Evolutionary conservation across 129 eudicot species (phyloP).

Genomic region (Pseudognaphalium luteoalbum): DNA sequence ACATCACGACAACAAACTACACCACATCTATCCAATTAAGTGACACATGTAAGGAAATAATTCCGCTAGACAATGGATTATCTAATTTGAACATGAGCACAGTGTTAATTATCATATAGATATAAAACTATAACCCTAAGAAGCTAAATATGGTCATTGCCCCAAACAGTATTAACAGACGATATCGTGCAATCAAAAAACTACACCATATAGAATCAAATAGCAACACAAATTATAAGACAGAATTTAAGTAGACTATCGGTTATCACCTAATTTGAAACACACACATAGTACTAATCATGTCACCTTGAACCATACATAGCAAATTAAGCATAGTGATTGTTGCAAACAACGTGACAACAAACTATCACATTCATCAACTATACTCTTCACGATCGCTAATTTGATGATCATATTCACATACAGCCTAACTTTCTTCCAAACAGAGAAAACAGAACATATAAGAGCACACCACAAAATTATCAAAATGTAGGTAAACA

Average conservation of each 20-base stretch:
- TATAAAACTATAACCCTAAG: neutral
- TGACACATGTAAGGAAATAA: neutral
- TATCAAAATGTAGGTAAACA: neutral
- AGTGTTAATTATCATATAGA: neutral
- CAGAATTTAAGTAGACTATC: slow-evolving; percentile 6
- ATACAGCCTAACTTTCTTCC: neutral
- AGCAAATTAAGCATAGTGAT: slow-evolving; percentile 22
- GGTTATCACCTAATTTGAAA: neutral
- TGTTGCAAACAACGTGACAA: neutral
- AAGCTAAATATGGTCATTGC: neutral
- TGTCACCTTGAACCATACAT: neutral
- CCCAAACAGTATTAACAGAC: neutral
- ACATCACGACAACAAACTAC: slow-evolving; percentile 10
- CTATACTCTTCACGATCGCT: neutral
- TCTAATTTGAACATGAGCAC: neutral
- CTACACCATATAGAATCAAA: neutral
- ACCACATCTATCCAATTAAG: slow-evolving; percentile 3
- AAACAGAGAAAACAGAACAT: neutral
- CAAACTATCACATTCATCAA: slow-evolving; percentile 1
- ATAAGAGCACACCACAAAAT: neutral
- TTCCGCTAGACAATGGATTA: neutral
- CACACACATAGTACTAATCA: neutral
- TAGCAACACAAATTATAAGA: neutral
- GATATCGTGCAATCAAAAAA: neutral
- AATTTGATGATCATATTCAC: neutral